A percentile compares a stretch with the other conserved stretches of the same genome.
phyloP scores from a whole-genome alignment of 257 asterid genomes.

The Sherardia arvensis region DNA sequence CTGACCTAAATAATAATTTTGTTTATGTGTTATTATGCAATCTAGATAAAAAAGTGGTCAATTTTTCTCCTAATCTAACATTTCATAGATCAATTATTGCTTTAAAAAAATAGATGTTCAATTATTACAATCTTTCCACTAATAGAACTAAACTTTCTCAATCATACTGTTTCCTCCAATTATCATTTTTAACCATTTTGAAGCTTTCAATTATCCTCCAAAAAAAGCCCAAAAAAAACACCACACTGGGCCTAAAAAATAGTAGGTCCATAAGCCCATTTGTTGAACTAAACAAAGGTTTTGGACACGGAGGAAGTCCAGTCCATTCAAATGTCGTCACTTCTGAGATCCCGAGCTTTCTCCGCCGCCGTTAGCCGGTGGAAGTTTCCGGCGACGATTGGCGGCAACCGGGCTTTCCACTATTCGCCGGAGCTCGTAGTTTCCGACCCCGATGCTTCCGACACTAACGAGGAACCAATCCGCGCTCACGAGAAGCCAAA shows the following conservation, averaged over 20 bases:
- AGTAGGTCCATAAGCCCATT: background rate
- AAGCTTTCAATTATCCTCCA: no score
- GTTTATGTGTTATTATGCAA: no score
- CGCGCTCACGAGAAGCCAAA: background rate
- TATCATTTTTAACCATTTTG: no score
- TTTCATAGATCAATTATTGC: no score
- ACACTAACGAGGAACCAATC: background rate
- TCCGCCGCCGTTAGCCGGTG: constrained; percentile 21
- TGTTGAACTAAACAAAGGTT: background rate
- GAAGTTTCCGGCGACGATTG: constrained; percentile 4
- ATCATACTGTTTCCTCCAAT: no score
- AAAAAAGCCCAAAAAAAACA: no score
- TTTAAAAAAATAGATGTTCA: no score
- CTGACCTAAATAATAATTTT: no score
- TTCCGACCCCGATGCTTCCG: background rate
- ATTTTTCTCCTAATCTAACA: no score
- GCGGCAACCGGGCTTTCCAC: constrained; percentile 27
- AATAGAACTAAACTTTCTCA: no score
- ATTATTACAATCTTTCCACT: no score
- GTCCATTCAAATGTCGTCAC: constrained; percentile 38
- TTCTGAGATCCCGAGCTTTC: constrained; percentile 39
- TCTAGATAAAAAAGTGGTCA: no score
- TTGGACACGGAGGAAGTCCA: background rate
- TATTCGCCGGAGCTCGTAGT: constrained; percentile 17
- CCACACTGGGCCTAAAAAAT: background rate